These are phyloP conservation scores for Microdochium paspali DNA, from an alignment of 2,329 filamentous ascomycete species.

Conservation along the genomic window DNA sequence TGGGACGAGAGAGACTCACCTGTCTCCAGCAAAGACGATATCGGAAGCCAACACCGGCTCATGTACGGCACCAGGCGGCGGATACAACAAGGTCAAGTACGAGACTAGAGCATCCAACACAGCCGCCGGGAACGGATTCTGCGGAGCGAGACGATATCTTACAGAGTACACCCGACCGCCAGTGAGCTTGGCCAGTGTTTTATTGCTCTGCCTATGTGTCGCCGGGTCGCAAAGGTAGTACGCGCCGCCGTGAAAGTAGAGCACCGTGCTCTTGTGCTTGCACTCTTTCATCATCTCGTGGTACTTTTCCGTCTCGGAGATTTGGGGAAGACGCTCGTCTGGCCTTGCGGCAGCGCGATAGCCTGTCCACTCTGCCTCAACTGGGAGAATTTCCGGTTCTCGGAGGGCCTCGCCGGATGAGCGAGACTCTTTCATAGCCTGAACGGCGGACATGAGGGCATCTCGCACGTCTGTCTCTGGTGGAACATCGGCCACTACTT, in stretches of 20 bases:
- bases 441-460: constrained; percentile 47
- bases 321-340: constrained; percentile 39
- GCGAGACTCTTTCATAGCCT: constrained; percentile 33
- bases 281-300: constrained; percentile 58
- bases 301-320: constrained; percentile 58
- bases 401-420: constrained; percentile 16
- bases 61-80: constrained; percentile 58
- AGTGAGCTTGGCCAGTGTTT: constrained; percentile 55
- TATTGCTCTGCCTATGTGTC: constrained; percentile 50
- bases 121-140: constrained; percentile 65
- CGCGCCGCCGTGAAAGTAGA: constrained; percentile 72
- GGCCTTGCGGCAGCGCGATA: constrained; percentile 46
- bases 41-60: constrained; percentile 52
- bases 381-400: constrained; percentile 41
- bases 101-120: constrained; percentile 64
- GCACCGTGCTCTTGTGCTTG: constrained; percentile 49
- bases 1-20: no score
- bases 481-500: constrained; percentile 53
- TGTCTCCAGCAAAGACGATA: constrained; percentile 66
- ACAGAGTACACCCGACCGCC: constrained; percentile 63
- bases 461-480: constrained; percentile 47
- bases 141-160: constrained; percentile 66
- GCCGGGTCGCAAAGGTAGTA: constrained; percentile 64
- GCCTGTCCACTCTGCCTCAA: constrained; percentile 71
- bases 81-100: constrained; percentile 66